A percentile compares a stretch with the other conserved stretches of the same genome.
phyloP scores from a whole-genome alignment of 768 basidiomycete genomes.

The Grammothele lineata region DNA sequence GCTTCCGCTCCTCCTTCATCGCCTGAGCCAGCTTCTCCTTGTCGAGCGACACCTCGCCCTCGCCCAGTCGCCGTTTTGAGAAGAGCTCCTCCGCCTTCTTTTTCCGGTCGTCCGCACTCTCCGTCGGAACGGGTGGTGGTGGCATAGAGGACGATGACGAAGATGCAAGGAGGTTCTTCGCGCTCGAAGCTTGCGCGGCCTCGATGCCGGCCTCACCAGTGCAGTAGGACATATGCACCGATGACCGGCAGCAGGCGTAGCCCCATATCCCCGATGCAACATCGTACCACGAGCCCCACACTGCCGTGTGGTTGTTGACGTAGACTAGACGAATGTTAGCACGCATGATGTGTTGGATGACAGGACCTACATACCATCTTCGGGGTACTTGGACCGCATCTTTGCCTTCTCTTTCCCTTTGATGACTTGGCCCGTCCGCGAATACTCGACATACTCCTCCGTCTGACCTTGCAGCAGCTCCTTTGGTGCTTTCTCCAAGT shows the following conservation, averaged over 20 bases:
- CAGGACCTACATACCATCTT: slow-evolving; percentile 69
- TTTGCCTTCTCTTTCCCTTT: slow-evolving; percentile 90
- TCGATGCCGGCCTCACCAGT: slow-evolving; percentile 82
- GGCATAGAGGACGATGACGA: slow-evolving; percentile 22
- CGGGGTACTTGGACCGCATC: slow-evolving; percentile 88
- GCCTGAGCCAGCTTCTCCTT: slow-evolving; percentile 65
- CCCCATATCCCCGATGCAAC: slow-evolving; percentile 74
- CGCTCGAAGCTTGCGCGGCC: slow-evolving; percentile 72
- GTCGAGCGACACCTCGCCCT: slow-evolving; percentile 77
- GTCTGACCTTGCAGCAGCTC: slow-evolving; percentile 95
- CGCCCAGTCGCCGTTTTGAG: slow-evolving; percentile 75
- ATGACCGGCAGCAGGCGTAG: slow-evolving; percentile 91
- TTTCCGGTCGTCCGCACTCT: slow-evolving; percentile 29
- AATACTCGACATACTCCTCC: slow-evolving; percentile 97
- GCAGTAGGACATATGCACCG: slow-evolving; percentile 84
- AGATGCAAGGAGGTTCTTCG: slow-evolving; percentile 57
- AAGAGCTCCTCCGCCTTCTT: slow-evolving; percentile 62
- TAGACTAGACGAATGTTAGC: slow-evolving; percentile 49
- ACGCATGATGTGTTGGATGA: not conserved
- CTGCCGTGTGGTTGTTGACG: slow-evolving; percentile 87
- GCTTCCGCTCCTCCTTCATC: slow-evolving; percentile 74
- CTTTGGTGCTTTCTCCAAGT: slow-evolving; percentile 83
- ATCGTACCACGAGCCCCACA: slow-evolving; percentile 99
- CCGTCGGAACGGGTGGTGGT: slow-evolving; percentile 19
- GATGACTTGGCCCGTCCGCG: slow-evolving; percentile 83